Evolutionary conservation across 2,329 filamentous ascomycete species (phyloP), one percentile per base, ranked within the genome.

Genomic region (Trichoderma lentiforme): DNA sequence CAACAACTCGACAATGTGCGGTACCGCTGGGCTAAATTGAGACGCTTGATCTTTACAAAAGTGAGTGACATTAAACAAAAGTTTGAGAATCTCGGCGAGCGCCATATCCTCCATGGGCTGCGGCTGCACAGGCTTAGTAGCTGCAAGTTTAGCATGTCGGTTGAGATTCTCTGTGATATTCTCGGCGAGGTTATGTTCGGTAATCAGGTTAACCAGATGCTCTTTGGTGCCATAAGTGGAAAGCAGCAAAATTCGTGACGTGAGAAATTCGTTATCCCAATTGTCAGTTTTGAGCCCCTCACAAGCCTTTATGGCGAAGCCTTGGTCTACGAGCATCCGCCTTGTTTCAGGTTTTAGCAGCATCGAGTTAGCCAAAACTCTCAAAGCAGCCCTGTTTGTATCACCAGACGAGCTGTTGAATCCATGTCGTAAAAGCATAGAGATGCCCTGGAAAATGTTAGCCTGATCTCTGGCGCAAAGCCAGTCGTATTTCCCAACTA

Each of bases 21-120:
- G 87, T 56, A 97, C 86, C 3, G 91, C 89, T 26, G 87, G 83
- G 1, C 89, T 89, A 78, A 98, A 97, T 0, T 85, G 82, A 0
- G 84, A 80, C 5, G 83, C 82, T 30, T 91, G 85, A 56, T 90
- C 86, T 4, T 90, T 89, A 75, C 91, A 92, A 77, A 91, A 90
- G 76, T 95, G 91, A 2, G 92, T 92, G 68, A 97, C 86, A 80
- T 98, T 98, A 85, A 97, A 98, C 66, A 97, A 83, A 53, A 98
- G 86, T 78, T 97, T 98, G 64, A 96, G 84, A 0, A 92, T 95
- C 80, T 98, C 95, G 9, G 86, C 86, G 47, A 98, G 85, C 0
- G 95, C 94, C 89, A 95, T 90, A 72, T 92, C 90, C 74, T 92
- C 90, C 86, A 95, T 92, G 0, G 88, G 87, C 56, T 88, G 83